Base-by-base conservation (phyloP, 495 filamentous ascomycete species). In the Glutinoglossum americanum region DNA sequence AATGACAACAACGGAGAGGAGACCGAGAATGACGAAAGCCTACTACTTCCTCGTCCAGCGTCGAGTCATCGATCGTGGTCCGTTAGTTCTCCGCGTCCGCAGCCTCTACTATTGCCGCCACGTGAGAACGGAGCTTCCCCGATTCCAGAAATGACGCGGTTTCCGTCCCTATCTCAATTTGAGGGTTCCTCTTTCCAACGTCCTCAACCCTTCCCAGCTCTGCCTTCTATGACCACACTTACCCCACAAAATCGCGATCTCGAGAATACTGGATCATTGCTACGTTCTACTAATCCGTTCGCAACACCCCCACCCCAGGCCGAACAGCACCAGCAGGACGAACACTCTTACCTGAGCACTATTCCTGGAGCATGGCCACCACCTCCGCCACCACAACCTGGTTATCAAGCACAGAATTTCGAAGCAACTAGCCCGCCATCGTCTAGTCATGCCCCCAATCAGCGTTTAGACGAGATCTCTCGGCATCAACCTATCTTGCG, bases 401-500 rank as follows among this genome's bases (percentile, higher is more conserved):
- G 21, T 1, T 13, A 8, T 30, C 49, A 27, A 53, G 17, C 23
- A 19, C 49, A 8, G 30, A 30, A 30, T 17, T 10, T 23, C 5
- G 49, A 21, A 5, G 13, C 1, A 53, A n/a, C 49, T 19, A 8
- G 5, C 49, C 15, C 49, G 13, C 13, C 49, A 30, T 27, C 28
- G 1, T 1, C 23, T 3, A 15, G 2, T 17, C 1, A 23, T 53
- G 30, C 1, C 49, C 15, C 26, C 19, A 53, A 6, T 53, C 15
- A 17, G 11, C 49, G 49, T 25, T 10, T 53, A 5, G 23, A 28
- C 30, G 25, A 53, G 15, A 53, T 53, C 23, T 53, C 49, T 1
- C 23, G 49, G 13, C 49, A 53, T 30, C 49, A 53, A 30, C 49
- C 49, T 17, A 53, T 53, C 28, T 73, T 94, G 39, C 78, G 84